These are phyloP conservation scores for Rhodofomes roseus DNA, from an alignment of 1,284 basidiomycete species.

Conservation along the genomic window DNA sequence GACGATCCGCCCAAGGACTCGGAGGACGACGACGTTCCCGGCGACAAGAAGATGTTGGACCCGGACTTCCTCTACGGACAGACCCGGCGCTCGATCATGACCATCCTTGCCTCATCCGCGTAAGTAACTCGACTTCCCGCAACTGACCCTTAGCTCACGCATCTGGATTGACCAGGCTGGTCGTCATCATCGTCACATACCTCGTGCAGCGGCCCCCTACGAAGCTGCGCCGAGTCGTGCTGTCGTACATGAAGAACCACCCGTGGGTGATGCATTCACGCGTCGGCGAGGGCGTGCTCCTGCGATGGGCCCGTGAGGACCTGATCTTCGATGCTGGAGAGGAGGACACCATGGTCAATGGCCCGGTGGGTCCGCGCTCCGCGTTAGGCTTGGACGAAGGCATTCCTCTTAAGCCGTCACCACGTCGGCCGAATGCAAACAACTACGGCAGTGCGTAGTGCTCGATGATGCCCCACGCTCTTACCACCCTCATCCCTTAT, in stretches of 20 bases:
- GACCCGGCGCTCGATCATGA: conserved; percentile 12
- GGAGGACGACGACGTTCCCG: conserved; percentile 8
- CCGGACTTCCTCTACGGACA: conserved; percentile 9
- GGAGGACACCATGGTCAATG: conserved; percentile 33
- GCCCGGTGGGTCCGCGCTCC: conserved; percentile 9
- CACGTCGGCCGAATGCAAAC: conserved; percentile 11
- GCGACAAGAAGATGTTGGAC: conserved; percentile 20
- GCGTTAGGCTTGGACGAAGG: conserved; percentile 26
- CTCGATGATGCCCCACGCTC: neutral
- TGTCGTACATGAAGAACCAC: conserved; percentile 22
- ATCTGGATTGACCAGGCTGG: conserved; percentile 9
- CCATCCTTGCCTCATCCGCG: conserved; percentile 15
- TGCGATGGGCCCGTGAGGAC: conserved; percentile 35
- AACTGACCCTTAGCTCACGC: neutral
- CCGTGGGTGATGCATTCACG: conserved; percentile 26
- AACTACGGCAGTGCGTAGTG: neutral
- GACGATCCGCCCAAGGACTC: conserved; percentile 14
- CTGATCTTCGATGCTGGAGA: conserved; percentile 26
- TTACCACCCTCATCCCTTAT: neutral
- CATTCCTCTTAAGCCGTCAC: conserved; percentile 34
- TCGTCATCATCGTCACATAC: conserved; percentile 21
- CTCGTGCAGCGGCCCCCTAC: conserved; percentile 25
- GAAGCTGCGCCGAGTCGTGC: conserved; percentile 19
- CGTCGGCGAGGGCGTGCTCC: conserved; percentile 30
- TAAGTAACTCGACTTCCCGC: neutral